Base-by-base conservation (phyloP, 2,329 filamentous ascomycete genomes). In the Botryotinia narcissicola region DNA sequence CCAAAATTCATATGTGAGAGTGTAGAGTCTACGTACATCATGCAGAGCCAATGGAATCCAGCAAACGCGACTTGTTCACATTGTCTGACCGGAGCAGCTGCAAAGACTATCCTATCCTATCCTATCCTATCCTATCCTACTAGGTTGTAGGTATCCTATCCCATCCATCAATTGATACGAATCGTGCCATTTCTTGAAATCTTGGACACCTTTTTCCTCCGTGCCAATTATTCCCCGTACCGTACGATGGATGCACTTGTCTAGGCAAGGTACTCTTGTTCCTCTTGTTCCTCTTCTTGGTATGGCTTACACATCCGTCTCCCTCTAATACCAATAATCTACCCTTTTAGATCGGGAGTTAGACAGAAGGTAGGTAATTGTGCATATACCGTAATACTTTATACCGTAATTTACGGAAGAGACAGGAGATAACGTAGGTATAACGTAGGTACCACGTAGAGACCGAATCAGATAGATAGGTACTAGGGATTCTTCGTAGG, bases 131-230 rank as follows among this genome's bases (percentile, higher is more conserved):
- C 42, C 42, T 18, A 44, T 40, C 20, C 46, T 6, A 37, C 20
- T 25, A 40, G 35, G 35, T 3, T 3, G 35, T 35, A 35, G 4
- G 2, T 48, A 12, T 48, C 46, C 46, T 6, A 37, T 32, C 57
- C 57, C 29, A 63, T 18, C 61, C 25, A 20, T 42, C 60, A 42
- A 62, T 63, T 63, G 61, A 42, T 63, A 63, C 37, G 61, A 44
- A 62, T 62, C 37, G 60, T 62, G 60, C 37, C 60, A 62, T 62
- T 61, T 54, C 51, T 16, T 29, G 60, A 42, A 62, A 42, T 62
- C 60, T 62, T 62, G 57, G 57, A 59, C 4, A 20, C 54, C 54
- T 32, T 20, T 32, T 59, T 59, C n/a, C 54, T 59, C 29, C 29
- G 54, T 59, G 25, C 60, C 37, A 40, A 29, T 25, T 62, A 62